Base-by-base conservation (phyloP, 2,329 filamentous ascomycete genomes). In the Colletotrichum noveboracense region DNA sequence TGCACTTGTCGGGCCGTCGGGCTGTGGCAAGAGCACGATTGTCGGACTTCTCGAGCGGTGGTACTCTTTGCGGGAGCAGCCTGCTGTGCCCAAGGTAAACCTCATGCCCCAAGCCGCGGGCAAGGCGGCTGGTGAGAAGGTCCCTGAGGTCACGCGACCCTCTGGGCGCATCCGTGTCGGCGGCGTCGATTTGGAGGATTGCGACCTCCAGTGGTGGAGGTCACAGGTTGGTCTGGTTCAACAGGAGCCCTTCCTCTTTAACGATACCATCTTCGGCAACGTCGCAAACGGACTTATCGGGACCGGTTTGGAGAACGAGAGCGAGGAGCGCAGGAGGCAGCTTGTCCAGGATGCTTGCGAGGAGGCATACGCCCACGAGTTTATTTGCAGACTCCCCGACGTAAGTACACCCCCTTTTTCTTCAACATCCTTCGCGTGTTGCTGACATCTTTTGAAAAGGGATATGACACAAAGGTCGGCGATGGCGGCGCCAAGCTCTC, bases 401-500 rank as follows among this genome's bases (percentile, higher is more conserved):
- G 80, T 81, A 74, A 66, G 79, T 66, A 4, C 6, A 12, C 30
- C 60, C 21, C 4, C 3, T 5, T 10, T 1, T 3, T 0, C 9
- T 32, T 34, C 3, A 3, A 8, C 4, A 4, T 30, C 7, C 9
- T 58, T 8, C 24, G 2, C 13, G 16, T 16, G 6, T 8, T 9
- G 28, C 66, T 64, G 32, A 28, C 43, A 10, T 10, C 16, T 56
- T 48, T 14, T 13, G 3, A 14, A 14, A 32, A 79, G 77, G 88
- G 88, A 7, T 93, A 92, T 78, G 85, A 88, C 3, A 91, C 91
- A 0, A 83, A 85, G 10, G 90, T 93, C 3, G 91, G 91, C 4
- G 90, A 92, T 78, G 86, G 87, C 24, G 91, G 92, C 18, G 89
- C 89, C 66, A 90, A 90, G 77, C 83, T 93, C 2, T 92, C 89